Evolutionary conservation across 2,329 filamentous ascomycete genomes (phyloP).

Genomic region (Bertia moriformis): DNA sequence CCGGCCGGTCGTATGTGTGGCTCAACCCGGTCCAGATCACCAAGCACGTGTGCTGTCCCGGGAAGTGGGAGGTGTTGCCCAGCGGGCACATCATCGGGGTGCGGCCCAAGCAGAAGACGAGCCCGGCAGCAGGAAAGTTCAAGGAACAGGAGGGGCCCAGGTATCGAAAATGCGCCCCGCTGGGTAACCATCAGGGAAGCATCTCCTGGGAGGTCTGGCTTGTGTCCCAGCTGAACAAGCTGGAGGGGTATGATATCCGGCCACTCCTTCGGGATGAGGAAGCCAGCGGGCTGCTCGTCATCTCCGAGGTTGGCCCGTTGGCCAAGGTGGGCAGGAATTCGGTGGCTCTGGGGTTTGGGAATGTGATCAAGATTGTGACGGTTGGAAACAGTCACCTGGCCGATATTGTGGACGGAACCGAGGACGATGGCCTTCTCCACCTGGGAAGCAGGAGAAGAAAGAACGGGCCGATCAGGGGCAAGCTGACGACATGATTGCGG

Average conservation of each 20-base stretch:
- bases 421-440: not conserved
- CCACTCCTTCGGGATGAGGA: constrained; percentile 25
- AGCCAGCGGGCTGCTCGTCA: constrained; percentile 39
- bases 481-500: not conserved
- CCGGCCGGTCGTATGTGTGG: constrained; percentile 33
- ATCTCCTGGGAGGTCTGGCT: constrained; percentile 38
- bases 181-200: not conserved
- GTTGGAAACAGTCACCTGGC: constrained; percentile 33
- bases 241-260: constrained; percentile 27
- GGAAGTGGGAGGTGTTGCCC: constrained; percentile 47
- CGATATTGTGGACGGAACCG: constrained; percentile 10
- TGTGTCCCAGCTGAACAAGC: constrained; percentile 26
- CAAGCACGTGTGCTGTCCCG: constrained; percentile 43
- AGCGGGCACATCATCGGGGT: constrained; percentile 50
- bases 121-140: constrained; percentile 7
- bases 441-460: not conserved
- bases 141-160: constrained; percentile 11
- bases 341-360: constrained; percentile 58
- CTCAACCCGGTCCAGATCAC: constrained; percentile 31
- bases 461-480: not conserved
- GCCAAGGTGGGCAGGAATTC: constrained; percentile 45
- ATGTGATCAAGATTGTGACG: constrained; percentile 57
- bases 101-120: constrained; percentile 24
- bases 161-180: constrained; percentile 10
- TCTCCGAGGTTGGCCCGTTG: constrained; percentile 52